Base-by-base conservation (phyloP, 176 grass and related monocot species). In the Neostapfia colusana region DNA sequence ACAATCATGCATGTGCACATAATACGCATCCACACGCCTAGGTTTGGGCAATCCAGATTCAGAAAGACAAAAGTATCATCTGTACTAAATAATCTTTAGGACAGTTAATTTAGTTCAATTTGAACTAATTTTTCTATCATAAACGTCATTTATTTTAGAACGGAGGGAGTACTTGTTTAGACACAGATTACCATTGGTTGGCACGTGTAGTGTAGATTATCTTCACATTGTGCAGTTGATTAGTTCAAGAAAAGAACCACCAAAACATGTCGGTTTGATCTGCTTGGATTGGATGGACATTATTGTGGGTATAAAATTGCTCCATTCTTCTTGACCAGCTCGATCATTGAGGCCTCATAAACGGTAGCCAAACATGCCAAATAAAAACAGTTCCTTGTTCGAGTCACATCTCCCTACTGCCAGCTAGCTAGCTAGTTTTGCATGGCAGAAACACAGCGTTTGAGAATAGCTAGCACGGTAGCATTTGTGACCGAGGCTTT, bases 151-250 rank as follows among this genome's bases (percentile, higher is more conserved):
- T n/a, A n/a, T n/a, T n/a, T n/a, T n/a, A n/a, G n/a, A n/a, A n/a
- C n/a, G n/a, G n/a, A n/a, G n/a, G n/a, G n/a, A n/a, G n/a, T n/a
- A n/a, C n/a, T n/a, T n/a, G n/a, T n/a, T 74, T 63, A 70, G 21
- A 64, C 80, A 18, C 54, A 78, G 31, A 25, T 61, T 15, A 61
- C 24, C 36, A 69, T 55, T 83, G 75, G 81, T 70, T 62, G 64
- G 61, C 31, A 64, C 24, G 79, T 63, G 69, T 79, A 74, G 63
- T 75, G 39, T 88, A 56, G 36, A 34, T 56, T 79, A 74, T 79
- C 75, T 88, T 79, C 37, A n/a, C 54, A 75, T 55, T 75, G 69
- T 56, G 79, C 86, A 63, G 26, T 79, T 83, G n/a, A 63, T 79
- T 69, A 17, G 23, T 45, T 61, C 85, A 27, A 79, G 61, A 83